Evolutionary conservation across 371 early-diverging fungal genomes (phyloP).

Genomic region (Mucor piriformis): DNA sequence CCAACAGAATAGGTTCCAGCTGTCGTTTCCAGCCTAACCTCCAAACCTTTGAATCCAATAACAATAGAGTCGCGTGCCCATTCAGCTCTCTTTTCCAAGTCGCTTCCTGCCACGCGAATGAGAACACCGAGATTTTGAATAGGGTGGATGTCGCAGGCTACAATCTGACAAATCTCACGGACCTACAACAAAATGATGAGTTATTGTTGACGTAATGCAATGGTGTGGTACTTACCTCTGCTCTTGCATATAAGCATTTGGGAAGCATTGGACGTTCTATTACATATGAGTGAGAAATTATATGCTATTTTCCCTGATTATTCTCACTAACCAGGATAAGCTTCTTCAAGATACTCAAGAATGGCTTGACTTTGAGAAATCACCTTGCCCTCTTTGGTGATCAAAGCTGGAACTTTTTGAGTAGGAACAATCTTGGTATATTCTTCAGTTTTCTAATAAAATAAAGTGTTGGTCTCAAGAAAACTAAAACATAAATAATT

Average conservation of each 20-base stretch:
- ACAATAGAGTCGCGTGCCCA: conserved; percentile 68
- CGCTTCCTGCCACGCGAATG: conserved; percentile 58
- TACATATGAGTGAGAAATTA: background rate
- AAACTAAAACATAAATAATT: background rate
- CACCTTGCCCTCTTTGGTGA: conserved; percentile 55
- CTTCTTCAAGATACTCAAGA: conserved; percentile 88
- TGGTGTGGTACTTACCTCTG: conserved; percentile 43
- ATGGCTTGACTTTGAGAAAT: conserved; percentile 82
- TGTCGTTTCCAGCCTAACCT: conserved; percentile 58
- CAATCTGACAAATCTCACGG: conserved; percentile 70
- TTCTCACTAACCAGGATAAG: conserved; percentile 54
- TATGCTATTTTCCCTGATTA: background rate
- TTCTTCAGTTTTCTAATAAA: conserved; percentile 50
- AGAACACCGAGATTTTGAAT: conserved; percentile 83
- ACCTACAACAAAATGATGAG: conserved; percentile 42
- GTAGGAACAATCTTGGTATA: conserved; percentile 69
- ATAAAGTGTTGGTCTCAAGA: too few species aligned
- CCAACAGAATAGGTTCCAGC: conserved; percentile 83
- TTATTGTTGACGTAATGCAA: background rate
- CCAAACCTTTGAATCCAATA: conserved; percentile 74
- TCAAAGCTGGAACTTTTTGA: conserved; percentile 70
- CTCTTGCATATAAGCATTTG: conserved; percentile 62
- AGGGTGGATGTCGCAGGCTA: conserved; percentile 90
- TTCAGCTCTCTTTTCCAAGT: conserved; percentile 51
- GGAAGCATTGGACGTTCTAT: conserved; percentile 74